phyloP scores from a whole-genome alignment of 2,329 filamentous ascomycete species.

The Claviceps sp. region DNA sequence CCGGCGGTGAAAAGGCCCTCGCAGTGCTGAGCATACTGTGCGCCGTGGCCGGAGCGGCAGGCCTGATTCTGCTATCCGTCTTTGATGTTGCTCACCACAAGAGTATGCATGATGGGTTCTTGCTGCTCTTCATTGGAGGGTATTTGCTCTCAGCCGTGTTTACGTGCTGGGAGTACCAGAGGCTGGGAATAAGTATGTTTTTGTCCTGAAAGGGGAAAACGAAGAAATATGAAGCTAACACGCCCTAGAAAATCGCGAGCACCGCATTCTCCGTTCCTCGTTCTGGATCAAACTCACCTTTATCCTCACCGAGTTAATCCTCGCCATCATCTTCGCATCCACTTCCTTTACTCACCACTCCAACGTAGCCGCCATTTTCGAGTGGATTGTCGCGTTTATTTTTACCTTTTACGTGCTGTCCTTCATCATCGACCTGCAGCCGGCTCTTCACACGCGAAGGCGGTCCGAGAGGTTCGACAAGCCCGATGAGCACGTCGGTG shows the following conservation, averaged over 20 bases:
- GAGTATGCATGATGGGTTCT: conserved; percentile 58
- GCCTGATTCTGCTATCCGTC: conserved; percentile 69
- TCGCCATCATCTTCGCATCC: conserved; percentile 61
- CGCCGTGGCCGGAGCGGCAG: conserved; percentile 61
- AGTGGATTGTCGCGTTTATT: conserved; percentile 67
- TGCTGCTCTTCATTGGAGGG: conserved; percentile 71
- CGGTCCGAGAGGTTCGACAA: conserved; percentile 18
- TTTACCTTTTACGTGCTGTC: conserved; percentile 81
- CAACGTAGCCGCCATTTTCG: conserved; percentile 63
- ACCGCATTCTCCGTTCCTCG: conserved; percentile 58
- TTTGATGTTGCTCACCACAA: conserved; percentile 69
- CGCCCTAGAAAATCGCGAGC: conserved; percentile 54
- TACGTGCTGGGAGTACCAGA: conserved; percentile 81
- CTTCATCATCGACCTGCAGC: conserved; percentile 77
- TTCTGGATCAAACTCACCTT: conserved; percentile 85
- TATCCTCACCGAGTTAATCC: conserved; percentile 62
- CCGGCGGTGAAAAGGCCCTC: conserved; percentile 47
- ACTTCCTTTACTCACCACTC: conserved; percentile 33
- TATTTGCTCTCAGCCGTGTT: conserved; percentile 79
- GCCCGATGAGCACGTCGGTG: conserved; percentile 12
- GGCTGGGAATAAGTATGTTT: conserved; percentile 56
- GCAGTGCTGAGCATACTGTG: conserved; percentile 48
- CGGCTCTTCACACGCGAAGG: conserved; percentile 50
- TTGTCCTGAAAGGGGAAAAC: neutral
- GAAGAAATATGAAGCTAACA: neutral